Base-by-base conservation (phyloP, 129 eudicot species). In the Glebionis coronaria region DNA sequence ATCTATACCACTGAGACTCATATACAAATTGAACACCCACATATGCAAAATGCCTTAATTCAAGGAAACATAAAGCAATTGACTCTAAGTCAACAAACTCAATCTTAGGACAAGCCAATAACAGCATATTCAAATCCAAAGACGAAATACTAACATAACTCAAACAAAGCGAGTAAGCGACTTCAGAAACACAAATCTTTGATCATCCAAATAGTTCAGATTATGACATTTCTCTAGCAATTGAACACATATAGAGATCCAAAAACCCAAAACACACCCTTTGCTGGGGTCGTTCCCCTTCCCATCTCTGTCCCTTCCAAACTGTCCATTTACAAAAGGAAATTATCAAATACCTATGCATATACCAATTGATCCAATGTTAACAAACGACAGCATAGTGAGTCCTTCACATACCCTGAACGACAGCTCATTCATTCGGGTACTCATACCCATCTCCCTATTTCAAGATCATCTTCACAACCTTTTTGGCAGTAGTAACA, bases 371-470 rank as follows among this genome's bases (percentile, higher is more conserved):
- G 2, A 46, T 19, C 11, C 42, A 13, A 51, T 11, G 12, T 2
- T 28, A 57, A 25, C 7, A 31, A 16, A 16, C 19, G 11, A 23
- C 13, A 23, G 10, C 21, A 35, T 31, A 5, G 8, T 15, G 13
- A 1, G n/a, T n/a, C n/a, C 9, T 9, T 46, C 15, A 56, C 87
- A 25, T 21, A 86, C 93, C 77, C 58, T 83, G 87, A 10, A 94
- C 99, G 21, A 83, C 69, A 66, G 95, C 86, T 71, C 97, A 93
- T 69, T 87, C 97, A 47, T 90, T 94, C 0, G 99, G 99, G 5
- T 73, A 71, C 28, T 94, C 99, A 58, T 86, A 90, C 45, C 97
- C 97, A 25, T 90, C 99, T 46, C 99, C 99, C 65, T 87, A 97
- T 69, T 83, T 94, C 67, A 89, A 35, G 0, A 79, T 83, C 73